These are phyloP conservation scores for Meyerozyma carpophila DNA, from an alignment of 1,139 yeast species.

Conservation along the genomic window DNA sequence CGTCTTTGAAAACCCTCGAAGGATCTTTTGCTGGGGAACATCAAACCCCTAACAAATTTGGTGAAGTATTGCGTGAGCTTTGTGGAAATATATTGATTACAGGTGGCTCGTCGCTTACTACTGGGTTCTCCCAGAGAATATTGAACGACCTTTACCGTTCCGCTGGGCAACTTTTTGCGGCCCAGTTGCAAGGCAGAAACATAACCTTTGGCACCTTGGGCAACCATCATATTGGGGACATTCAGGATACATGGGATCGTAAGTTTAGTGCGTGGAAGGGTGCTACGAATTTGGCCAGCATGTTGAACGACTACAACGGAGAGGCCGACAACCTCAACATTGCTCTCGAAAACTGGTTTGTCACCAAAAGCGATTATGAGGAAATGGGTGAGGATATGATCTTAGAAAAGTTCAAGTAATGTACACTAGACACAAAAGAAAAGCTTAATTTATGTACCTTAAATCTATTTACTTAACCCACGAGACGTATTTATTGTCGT, in stretches of 20 bases:
- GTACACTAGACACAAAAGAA: not conserved
- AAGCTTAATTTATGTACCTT: constrained; percentile 1
- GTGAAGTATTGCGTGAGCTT: constrained; percentile 36
- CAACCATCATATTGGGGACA: constrained; percentile 22
- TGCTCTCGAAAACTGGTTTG: constrained; percentile 49
- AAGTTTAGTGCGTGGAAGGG: constrained; percentile 62
- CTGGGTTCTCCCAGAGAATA: constrained; percentile 58
- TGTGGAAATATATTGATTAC: constrained; percentile 61
- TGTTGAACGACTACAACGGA: constrained; percentile 39
- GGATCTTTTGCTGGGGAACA: constrained; percentile 12
- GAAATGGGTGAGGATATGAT: constrained; percentile 58
- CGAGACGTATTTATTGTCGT: constrained; percentile 53
- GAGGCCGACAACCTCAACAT: constrained; percentile 37
- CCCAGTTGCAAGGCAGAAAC: not conserved
- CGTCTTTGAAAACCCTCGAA: constrained; percentile 32
- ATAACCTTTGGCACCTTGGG: constrained; percentile 17
- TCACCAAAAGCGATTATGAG: constrained; percentile 52
- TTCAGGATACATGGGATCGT: constrained; percentile 45
- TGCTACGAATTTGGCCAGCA: constrained; percentile 56
- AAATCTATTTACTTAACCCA: constrained; percentile 37
- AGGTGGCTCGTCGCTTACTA: constrained; percentile 57
- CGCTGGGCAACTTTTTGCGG: constrained; percentile 1
- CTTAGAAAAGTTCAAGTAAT: constrained; percentile 47
- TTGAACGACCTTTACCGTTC: constrained; percentile 42
- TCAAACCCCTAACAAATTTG: constrained; percentile 22